Base-by-base conservation (phyloP, 441 rosid species). In the Dalechampia spathulata region DNA sequence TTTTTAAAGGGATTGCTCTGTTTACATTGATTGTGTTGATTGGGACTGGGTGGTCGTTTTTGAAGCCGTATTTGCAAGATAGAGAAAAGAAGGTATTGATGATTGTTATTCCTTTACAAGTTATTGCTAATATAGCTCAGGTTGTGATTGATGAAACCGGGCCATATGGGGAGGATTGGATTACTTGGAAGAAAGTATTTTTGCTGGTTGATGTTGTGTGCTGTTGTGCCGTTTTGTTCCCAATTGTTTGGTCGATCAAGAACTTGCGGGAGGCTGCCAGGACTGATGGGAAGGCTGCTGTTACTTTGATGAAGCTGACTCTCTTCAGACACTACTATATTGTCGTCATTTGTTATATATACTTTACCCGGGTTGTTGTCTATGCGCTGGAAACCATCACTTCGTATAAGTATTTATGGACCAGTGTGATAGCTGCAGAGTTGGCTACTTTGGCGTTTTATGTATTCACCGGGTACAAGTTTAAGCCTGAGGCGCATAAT, bases 211-310 rank as follows among this genome's bases (percentile, higher is more conserved):
- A 92, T 62, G 98, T 92, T n/a, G 82, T 92, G 5, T 92, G 96
- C 50, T 92, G 96, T 62, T 92, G 95, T 42, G 98, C 96, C 0
- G 94, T 88, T 43, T 59, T 92, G 62, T 88, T 86, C 75, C 96
- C 98, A 1, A 92, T 92, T 10, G 96, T 88, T 0, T 92, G 98
- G 98, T 92, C 96, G 9, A 92, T 86, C 57, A 92, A 88, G 79
- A 92, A 88, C 78, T 52, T 92, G 68, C 79, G 94, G 0, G 97
- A 89, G 76, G 92, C 99, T 0, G 96, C 99, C 4, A 72, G 77
- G 65, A 83, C 96, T 0, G 96, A 92, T 20, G 96, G 99, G 32
- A 88, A 92, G 66, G 96, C 96, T 1, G 96, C 99, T 0, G 94
- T 86, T 46, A 92, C 88, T 73, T 70, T 92, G 74, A 80, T 84